Conservation (phyloP, 306 rosid species). For the Cucurbita pepo region DNA sequence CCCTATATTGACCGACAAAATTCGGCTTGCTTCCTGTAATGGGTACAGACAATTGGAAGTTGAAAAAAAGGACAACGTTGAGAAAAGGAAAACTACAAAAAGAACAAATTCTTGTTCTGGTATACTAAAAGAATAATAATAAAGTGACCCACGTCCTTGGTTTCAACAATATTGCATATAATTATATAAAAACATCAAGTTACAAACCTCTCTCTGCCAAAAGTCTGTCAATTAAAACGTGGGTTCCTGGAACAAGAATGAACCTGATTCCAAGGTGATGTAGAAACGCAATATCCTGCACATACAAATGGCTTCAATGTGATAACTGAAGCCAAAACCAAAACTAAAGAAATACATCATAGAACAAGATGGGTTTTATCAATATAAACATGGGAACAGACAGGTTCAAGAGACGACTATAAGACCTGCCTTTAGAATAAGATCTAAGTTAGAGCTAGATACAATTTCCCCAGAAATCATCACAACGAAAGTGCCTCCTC, state of each 20-base stretch:
- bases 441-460: constrained; percentile 45
- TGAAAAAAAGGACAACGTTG: neutral
- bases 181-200: neutral
- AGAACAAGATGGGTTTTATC: neutral
- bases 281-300: constrained; percentile 95
- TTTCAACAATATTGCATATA: neutral
- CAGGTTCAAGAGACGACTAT: neutral
- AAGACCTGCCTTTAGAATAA: constrained; percentile 64
- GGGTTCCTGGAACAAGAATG: constrained; percentile 85
- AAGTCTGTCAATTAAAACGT: constrained; percentile 72
- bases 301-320: neutral
- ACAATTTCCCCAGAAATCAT: constrained; percentile 81
- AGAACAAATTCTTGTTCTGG: neutral
- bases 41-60: neutral
- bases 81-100: neutral
- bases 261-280: constrained; percentile 87
- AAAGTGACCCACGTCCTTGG: neutral
- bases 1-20: constrained; percentile 70
- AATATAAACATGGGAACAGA: neutral
- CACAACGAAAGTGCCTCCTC: constrained; percentile 70
- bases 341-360: neutral
- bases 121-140: neutral
- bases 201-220: constrained; percentile 63
- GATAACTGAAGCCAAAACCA: neutral
- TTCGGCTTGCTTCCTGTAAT: constrained; percentile 56